phyloP scores from a whole-genome alignment of 768 basidiomycete species.

The Termitomyces sp. region DNA sequence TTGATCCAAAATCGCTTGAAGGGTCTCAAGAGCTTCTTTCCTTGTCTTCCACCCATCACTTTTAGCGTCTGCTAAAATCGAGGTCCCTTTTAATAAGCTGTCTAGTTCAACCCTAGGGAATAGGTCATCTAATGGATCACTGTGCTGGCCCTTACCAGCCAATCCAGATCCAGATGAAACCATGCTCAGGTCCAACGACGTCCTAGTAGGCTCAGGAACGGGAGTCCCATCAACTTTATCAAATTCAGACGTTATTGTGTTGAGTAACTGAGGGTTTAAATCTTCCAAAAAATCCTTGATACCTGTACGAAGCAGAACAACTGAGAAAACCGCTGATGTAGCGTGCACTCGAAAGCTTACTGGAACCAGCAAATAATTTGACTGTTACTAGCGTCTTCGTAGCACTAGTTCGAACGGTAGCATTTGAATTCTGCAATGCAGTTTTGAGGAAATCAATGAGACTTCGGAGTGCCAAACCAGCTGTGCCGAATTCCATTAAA shows the following conservation, averaged over 20 bases:
- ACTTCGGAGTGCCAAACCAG: constrained; percentile 73
- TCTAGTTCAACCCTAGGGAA: constrained; percentile 96
- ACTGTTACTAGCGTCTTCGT: constrained; percentile 91
- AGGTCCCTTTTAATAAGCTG: constrained; percentile 73
- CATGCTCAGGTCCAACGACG: constrained; percentile 68
- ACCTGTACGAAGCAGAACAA: constrained; percentile 35
- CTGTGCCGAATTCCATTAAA: constrained; percentile 86
- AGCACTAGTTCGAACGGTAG: constrained; percentile 86
- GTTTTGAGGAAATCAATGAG: constrained; percentile 90
- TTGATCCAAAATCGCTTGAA: constrained; percentile 83
- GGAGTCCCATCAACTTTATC: constrained; percentile 81
- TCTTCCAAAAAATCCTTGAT: constrained; percentile 92
- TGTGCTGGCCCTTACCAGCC: constrained; percentile 26
- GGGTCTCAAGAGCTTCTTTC: constrained; percentile 87
- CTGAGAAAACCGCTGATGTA: background rate
- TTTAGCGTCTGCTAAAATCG: constrained; percentile 77
- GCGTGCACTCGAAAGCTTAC: constrained; percentile 32
- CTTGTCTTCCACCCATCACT: constrained; percentile 96
- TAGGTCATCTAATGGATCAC: constrained; percentile 85
- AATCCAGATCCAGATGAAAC: constrained; percentile 37
- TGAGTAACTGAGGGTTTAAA: constrained; percentile 87
- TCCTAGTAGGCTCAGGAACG: constrained; percentile 73
- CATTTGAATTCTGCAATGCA: constrained; percentile 89
- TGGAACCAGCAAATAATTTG: constrained; percentile 85
- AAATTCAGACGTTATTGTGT: constrained; percentile 88